A percentile compares a stretch with the other conserved stretches of the same genome.
Conservation (phyloP, 257 asterid species). For the Solanum commersonii region DNA sequence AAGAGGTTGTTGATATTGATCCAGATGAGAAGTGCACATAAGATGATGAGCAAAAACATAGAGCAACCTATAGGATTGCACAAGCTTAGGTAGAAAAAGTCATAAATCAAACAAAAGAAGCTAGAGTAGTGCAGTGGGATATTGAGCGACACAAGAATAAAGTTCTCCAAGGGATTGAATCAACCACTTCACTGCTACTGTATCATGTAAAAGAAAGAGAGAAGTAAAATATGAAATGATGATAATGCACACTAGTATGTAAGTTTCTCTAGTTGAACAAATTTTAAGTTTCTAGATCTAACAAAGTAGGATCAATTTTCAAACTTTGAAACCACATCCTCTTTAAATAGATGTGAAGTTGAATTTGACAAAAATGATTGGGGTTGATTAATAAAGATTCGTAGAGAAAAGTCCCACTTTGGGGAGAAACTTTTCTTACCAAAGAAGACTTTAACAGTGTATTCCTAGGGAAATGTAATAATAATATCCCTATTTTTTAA, state of each 20-base stretch:
- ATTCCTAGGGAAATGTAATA: too few species aligned
- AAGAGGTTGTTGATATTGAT: neutral
- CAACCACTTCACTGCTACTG: too few species aligned
- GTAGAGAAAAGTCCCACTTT: neutral
- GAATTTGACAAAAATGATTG: neutral
- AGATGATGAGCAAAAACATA: neutral
- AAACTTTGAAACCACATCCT: neutral
- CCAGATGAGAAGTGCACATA: neutral
- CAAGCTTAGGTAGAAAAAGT: too few species aligned
- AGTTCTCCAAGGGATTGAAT: too few species aligned
- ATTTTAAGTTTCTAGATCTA: neutral
- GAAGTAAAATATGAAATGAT: neutral
- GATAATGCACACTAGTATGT: too few species aligned
- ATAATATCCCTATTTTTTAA: neutral
- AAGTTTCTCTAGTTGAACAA: neutral
- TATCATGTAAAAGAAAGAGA: too few species aligned
- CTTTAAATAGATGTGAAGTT: neutral
- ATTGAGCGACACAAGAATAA: neutral
- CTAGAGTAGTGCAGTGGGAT: neutral
- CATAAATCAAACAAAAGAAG: too few species aligned
- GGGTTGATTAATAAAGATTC: neutral
- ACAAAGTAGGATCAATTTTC: too few species aligned
- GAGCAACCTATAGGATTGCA: neutral
- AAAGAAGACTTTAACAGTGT: neutral
- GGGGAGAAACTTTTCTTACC: rapidly evolving